Conservation (phyloP, 179 eudicot genomes). For the Sideroxylon spinosum region DNA sequence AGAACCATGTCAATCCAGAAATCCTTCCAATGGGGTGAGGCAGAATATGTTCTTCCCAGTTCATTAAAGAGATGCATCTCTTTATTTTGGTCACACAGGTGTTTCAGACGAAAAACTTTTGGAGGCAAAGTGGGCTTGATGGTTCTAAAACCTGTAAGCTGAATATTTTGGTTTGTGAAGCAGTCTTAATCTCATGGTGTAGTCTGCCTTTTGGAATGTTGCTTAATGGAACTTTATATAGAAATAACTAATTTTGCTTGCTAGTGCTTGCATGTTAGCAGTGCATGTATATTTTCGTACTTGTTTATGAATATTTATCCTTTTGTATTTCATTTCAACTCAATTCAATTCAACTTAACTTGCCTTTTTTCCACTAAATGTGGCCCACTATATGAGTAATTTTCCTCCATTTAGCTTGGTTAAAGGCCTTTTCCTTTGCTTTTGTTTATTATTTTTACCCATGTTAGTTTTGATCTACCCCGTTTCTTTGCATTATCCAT, state of each 20-base stretch:
- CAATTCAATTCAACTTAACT: no score
- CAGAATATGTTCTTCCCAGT: no score
- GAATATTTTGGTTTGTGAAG: constrained; percentile 1
- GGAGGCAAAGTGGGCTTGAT: not conserved
- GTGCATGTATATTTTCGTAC: not conserved
- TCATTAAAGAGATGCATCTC: not conserved
- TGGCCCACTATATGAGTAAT: no score
- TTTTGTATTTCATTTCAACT: no score
- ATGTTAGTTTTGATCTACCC: no score
- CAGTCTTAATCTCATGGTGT: not conserved
- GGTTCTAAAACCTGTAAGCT: not conserved
- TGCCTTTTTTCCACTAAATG: no score
- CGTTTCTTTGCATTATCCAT: no score
- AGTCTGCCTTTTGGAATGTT: not conserved
- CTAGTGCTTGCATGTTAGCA: not conserved
- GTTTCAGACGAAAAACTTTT: not conserved
- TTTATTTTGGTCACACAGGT: not conserved
- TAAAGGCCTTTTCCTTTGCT: no score
- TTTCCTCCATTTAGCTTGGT: no score
- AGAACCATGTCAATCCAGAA: not conserved
- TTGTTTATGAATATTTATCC: not conserved
- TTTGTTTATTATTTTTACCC: no score
- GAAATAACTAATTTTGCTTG: not conserved
- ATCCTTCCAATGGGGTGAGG: not conserved
- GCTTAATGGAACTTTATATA: not conserved